Evolutionary conservation across 2,329 filamentous ascomycete genomes (phyloP), one percentile per base, ranked within the genome.

Genomic region (Elsinoe ampelina): DNA sequence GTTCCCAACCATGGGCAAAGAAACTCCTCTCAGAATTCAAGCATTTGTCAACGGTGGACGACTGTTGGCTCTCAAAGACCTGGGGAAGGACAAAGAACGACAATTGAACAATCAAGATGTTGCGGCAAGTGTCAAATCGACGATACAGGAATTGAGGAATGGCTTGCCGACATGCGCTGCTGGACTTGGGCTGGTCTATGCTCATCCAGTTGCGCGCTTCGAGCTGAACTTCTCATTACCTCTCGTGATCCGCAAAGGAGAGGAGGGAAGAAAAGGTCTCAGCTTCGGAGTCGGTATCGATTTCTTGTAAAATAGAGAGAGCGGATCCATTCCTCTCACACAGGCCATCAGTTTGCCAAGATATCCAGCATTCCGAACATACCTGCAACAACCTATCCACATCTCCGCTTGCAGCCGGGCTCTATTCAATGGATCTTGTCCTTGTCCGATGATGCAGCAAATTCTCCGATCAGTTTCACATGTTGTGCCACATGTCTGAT

Each of bases 221-320:
- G 93, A 98, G 75, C 77, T 98, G 63, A 98, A 98, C 72, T 95
- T 98, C 69, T 90, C 87, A 64, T 71, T 98, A 63, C 93, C 93
- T 1, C 70, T 98, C 58, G 85, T 92, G 15, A 71, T 89, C 66
- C 80, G 93, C 58, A 85, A 80, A 61, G 90, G 89, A 35, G 93
- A 98, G 73, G 85, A 93, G 64, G 85, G 83, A 13, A 82, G 92
- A 57, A 98, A 98, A 74, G 93, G 93, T 1, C 68, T 98, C 61
- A 90, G 93, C 70, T 85, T 98, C 65, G 93, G 93, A n/a, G 89
- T 98, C 39, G 93, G 93, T 51, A 90, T 98, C 67, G 95, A 88
- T 73, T 96, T 98, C 70, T 74, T 97, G 78, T 97, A 86, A 61
- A 61, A 52, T 20, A 15, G 10, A 39, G 47, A 41, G 45, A 10